Evolutionary conservation across 2,329 filamentous ascomycete genomes (phyloP), one percentile per base, ranked within the genome.

Genomic region (Xylaria sp.): DNA sequence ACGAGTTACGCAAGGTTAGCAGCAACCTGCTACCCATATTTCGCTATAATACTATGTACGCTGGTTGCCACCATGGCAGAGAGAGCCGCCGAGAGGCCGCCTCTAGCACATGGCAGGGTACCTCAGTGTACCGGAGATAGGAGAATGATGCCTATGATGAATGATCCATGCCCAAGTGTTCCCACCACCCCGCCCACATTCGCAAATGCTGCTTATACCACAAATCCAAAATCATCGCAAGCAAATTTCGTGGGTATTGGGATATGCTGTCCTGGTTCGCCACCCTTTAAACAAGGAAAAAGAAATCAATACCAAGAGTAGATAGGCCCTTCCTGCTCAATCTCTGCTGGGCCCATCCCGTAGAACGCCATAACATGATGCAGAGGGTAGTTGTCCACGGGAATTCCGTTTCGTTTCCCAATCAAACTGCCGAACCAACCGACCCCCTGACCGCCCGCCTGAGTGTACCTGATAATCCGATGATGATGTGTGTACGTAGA

Each of bases 361-460:
- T 62, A 70, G 41, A 69, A 72, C 70, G 68, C 70, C 71, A 31
- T 54, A 56, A 64, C 62, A 66, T 68, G 65, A 74, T 74, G 72
- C 71, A 68, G 67, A 70, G 65, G 66, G 66, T 68, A 38, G 23
- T 46, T n/a, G 11, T 21, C 11, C 29, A 23, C 17, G 25, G 15
- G 13, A 48, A 38, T 41, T 15, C n/a, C 21, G 25, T 40, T 48
- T 13, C 40, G 19, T 10, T 70, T 63, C 61, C 57, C 58, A 57
- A 64, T 60, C 35, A 43, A 38, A 51, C 44, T 46, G 31, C 58
- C 46, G 35, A 31, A n/a, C 46, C 31, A 4, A 53, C 63, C 58
- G 47, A 67, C 61, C 58, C 37, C 53, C 60, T 54, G 46, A 57
- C 38, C 52, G 44, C 23, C 46, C 43, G 35, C 53, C 53, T 5